A percentile compares a stretch with the other conserved stretches of the same genome.
Conservation (phyloP, 1,284 basidiomycete species). For the Xanthoconium separans region DNA sequence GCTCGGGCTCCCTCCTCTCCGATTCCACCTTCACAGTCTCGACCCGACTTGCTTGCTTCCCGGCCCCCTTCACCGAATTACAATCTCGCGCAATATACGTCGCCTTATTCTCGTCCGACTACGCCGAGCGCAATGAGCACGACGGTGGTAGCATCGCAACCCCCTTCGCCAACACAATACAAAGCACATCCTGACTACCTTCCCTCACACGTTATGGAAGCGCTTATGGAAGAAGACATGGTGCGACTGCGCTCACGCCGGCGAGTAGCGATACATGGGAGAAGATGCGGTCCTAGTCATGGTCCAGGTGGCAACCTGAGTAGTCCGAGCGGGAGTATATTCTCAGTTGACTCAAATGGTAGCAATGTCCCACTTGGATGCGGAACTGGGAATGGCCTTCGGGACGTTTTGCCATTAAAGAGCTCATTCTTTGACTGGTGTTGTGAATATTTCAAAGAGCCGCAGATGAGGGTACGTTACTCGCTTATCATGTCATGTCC, state of each 20-base stretch:
- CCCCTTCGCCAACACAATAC: constrained; percentile 32
- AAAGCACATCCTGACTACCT: constrained; percentile 48
- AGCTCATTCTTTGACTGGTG: constrained; percentile 96
- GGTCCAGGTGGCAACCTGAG: constrained; percentile 35
- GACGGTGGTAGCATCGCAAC: constrained; percentile 24
- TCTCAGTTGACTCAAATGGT: constrained; percentile 64
- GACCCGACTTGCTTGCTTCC: constrained; percentile 45
- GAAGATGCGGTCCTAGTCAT: constrained; percentile 31
- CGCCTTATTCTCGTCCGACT: constrained; percentile 63
- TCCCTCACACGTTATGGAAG: constrained; percentile 80
- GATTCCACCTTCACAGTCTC: constrained; percentile 25
- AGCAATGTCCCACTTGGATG: constrained; percentile 67
- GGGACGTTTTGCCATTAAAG: constrained; percentile 82
- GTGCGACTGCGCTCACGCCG: constrained; percentile 76
- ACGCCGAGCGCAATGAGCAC: constrained; percentile 37
- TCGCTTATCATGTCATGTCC: constrained; percentile 4
- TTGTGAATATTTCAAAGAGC: constrained; percentile 96
- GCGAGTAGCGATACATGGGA: constrained; percentile 40
- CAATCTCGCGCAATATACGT: constrained; percentile 71
- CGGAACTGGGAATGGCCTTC: constrained; percentile 69
- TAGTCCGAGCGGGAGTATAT: constrained; percentile 72
- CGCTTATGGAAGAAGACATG: constrained; percentile 89
- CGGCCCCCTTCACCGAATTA: constrained; percentile 76
- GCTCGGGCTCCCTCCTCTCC: constrained; percentile 47
- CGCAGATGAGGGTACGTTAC: constrained; percentile 87